Conservation (phyloP, 495 filamentous ascomycete species). For the Evansstolkia leycettana region DNA sequence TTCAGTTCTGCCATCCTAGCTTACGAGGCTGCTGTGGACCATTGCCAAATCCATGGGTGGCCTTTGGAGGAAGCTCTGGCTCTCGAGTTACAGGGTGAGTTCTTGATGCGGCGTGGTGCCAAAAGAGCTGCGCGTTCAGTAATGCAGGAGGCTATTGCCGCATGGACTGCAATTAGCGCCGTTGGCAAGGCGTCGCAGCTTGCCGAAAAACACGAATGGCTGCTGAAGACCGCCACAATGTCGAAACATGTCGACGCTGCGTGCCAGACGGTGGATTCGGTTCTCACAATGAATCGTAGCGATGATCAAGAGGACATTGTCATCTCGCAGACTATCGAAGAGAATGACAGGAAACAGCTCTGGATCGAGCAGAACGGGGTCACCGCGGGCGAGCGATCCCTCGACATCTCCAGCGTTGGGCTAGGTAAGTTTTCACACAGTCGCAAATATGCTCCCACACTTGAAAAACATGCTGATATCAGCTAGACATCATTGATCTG, state of each 20-base stretch:
- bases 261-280: constrained; percentile 56
- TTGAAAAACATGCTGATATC: too few relatives aligned
- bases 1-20: constrained; percentile 47
- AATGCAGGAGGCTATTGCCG: constrained; percentile 58
- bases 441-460: too few relatives aligned
- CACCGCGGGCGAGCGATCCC: constrained; percentile 19
- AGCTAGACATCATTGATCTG: constrained; percentile 68
- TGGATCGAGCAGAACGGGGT: constrained; percentile 61
- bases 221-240: constrained; percentile 54
- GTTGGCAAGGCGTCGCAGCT: constrained; percentile 60
- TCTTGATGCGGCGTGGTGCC: constrained; percentile 56
- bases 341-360: constrained; percentile 48
- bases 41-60: constrained; percentile 66
- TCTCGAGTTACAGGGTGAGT: constrained; percentile 61
- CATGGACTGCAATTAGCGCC: constrained; percentile 65
- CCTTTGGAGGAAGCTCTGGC: constrained; percentile 69
- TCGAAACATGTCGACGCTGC: constrained; percentile 52
- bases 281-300: constrained; percentile 39
- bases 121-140: constrained; percentile 60
- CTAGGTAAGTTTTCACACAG: constrained; percentile 23
- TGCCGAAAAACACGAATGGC: constrained; percentile 55
- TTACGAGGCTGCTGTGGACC: constrained; percentile 71
- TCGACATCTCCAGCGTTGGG: constrained; percentile 34
- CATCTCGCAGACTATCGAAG: constrained; percentile 33
- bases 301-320: constrained; percentile 37